phyloP scores from a whole-genome alignment of 1,139 yeast genomes.

The Blastobotrys serpentis region DNA sequence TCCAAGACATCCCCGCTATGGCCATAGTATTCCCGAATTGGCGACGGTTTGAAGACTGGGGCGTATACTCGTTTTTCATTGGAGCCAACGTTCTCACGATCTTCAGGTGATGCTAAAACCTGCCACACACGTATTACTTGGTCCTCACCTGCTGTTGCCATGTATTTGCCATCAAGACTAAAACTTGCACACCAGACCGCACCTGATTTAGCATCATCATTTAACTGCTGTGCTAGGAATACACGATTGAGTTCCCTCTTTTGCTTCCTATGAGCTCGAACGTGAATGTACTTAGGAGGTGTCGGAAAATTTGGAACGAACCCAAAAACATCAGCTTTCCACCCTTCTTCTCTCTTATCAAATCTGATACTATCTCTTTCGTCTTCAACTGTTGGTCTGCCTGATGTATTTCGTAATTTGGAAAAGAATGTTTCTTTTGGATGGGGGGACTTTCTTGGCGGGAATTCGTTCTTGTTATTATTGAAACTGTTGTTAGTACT shows the following conservation, averaged over 20 bases:
- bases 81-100: constrained; percentile 21
- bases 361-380: constrained; percentile 24
- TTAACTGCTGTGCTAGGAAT: constrained; percentile 78
- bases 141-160: constrained; percentile 84
- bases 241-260: constrained; percentile 49
- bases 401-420: constrained; percentile 23
- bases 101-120: constrained; percentile 51
- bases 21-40: constrained; percentile 59
- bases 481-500: not conserved
- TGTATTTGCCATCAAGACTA: constrained; percentile 72
- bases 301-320: constrained; percentile 34
- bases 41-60: constrained; percentile 76
- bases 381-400: constrained; percentile 30
- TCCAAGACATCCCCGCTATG: constrained; percentile 71
- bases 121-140: constrained; percentile 71
- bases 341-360: constrained; percentile 36
- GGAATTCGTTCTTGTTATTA: constrained; percentile 7
- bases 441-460: constrained; percentile 9
- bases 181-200: constrained; percentile 75
- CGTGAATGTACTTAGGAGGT: constrained; percentile 40
- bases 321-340: constrained; percentile 38
- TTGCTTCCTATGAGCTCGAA: constrained; percentile 38
- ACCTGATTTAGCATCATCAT: constrained; percentile 28
- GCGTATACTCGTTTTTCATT: constrained; percentile 47
- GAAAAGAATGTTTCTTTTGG: constrained; percentile 21